These are phyloP conservation scores for Teunomyces gatunensis DNA, from an alignment of 805 yeast species.

Conservation along the genomic window DNA sequence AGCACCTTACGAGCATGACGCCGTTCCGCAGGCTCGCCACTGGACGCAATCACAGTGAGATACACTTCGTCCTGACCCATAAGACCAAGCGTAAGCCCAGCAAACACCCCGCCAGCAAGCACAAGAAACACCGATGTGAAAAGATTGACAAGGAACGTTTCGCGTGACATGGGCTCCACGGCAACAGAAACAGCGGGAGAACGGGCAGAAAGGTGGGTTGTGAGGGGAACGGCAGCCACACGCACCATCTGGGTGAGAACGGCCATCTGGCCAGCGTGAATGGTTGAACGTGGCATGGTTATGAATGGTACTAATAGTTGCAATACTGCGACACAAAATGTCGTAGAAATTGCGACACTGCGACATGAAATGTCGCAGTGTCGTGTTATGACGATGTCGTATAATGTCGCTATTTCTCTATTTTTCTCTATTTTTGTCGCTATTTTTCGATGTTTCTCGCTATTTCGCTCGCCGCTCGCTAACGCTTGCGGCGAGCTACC, in stretches of 20 bases:
- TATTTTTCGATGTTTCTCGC: no score
- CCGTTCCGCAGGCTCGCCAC: conserved; percentile 76
- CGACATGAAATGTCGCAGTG: no score
- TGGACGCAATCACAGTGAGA: conserved; percentile 80
- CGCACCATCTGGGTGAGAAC: conserved; percentile 31
- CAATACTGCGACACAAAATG: no score
- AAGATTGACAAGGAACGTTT: conserved; percentile 48
- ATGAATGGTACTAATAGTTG: no score
- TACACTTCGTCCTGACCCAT: conserved; percentile 99
- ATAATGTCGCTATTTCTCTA: no score
- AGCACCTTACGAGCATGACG: conserved; percentile 71
- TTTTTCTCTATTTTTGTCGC: no score
- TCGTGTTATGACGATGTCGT: no score
- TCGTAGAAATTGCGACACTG: no score
- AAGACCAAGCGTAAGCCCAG: conserved; percentile 88
- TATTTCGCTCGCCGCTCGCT: no score
- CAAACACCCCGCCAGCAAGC: conserved; percentile 83
- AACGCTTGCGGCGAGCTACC: no score
- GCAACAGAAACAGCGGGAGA: conserved; percentile 12
- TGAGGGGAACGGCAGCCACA: conserved; percentile 33
- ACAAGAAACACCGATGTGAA: conserved; percentile 59
- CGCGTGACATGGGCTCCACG: conserved; percentile 25
- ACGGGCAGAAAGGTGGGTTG: conserved; percentile 4
- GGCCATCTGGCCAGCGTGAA: conserved; percentile 25
- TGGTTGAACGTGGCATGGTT: conserved; percentile 22